Conservation (phyloP, 352 stramenopile species). For the Phytophthora sojae region DNA sequence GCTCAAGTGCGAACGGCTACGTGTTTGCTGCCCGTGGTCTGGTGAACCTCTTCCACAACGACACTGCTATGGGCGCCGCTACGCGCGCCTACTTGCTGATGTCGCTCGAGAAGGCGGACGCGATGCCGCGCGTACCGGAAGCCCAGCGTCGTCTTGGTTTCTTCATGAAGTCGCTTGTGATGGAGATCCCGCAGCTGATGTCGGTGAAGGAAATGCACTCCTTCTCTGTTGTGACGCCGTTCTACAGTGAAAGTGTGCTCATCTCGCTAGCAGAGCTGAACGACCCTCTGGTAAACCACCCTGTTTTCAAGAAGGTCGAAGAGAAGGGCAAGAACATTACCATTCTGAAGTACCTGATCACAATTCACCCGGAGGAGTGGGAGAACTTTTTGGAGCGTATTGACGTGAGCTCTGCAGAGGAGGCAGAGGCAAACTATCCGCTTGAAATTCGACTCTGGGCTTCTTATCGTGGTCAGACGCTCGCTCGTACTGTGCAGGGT, state of each 20-base stretch:
- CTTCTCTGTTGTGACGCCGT: constrained; percentile 83
- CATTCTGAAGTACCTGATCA: constrained; percentile 85
- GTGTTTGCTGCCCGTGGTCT: constrained; percentile 76
- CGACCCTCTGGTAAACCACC: constrained; percentile 73
- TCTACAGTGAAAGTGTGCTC: constrained; percentile 79
- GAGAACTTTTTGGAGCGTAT: constrained; percentile 84
- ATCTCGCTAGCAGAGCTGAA: constrained; percentile 74
- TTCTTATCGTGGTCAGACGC: constrained; percentile 78
- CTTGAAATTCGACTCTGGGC: constrained; percentile 82
- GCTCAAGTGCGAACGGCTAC: constrained; percentile 80
- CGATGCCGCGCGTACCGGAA: constrained; percentile 76
- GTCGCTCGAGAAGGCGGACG: constrained; percentile 73
- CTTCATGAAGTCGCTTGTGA: constrained; percentile 83
- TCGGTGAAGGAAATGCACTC: constrained; percentile 86
- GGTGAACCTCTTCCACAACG: constrained; percentile 80
- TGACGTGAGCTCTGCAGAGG: constrained; percentile 66
- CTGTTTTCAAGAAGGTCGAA: constrained; percentile 77
- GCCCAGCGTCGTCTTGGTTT: constrained; percentile 81
- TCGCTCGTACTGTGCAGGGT: constrained; percentile 78
- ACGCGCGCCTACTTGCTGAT: constrained; percentile 76
- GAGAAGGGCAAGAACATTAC: constrained; percentile 83
- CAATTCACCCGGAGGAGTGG: constrained; percentile 81
- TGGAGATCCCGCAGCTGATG: constrained; percentile 78
- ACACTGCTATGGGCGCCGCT: constrained; percentile 80
- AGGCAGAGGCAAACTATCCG: constrained; percentile 69